These are phyloP conservation scores for Didymella arachidicola DNA, from an alignment of 2,329 filamentous ascomycete genomes.

Conservation along the genomic window DNA sequence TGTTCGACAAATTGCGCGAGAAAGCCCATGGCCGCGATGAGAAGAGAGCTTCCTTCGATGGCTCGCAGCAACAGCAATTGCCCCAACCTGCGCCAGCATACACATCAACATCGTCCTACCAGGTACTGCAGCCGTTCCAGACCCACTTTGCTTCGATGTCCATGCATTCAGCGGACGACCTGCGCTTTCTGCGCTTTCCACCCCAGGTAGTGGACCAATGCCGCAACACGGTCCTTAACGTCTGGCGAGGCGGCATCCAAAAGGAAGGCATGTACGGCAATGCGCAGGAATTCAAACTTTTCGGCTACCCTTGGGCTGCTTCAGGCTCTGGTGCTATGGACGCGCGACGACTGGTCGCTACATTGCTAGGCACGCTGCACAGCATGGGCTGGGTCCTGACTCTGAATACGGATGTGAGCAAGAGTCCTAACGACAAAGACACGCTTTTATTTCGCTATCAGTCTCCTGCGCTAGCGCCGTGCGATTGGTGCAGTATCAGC, in stretches of 20 bases:
- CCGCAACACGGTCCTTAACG: constrained; percentile 31
- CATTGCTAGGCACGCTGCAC: constrained; percentile 47
- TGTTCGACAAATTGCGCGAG: constrained; percentile 28
- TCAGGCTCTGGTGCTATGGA: constrained; percentile 38
- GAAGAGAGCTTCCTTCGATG: constrained; percentile 20
- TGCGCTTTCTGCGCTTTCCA: constrained; percentile 51
- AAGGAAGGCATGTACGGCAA: constrained; percentile 41
- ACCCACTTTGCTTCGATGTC: constrained; percentile 37
- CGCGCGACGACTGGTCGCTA: constrained; percentile 44
- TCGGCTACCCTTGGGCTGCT: constrained; percentile 48
- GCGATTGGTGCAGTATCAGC: constrained; percentile 51
- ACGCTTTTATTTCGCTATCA: constrained; percentile 52
- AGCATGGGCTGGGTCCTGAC: constrained; percentile 51
- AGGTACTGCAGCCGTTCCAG: constrained; percentile 25
- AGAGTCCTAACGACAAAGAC: constrained; percentile 46
- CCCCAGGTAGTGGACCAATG: constrained; percentile 36
- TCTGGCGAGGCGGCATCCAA: constrained; percentile 46
- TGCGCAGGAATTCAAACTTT: constrained; percentile 50
- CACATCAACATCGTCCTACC: constrained; percentile 19
- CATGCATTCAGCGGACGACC: constrained; percentile 31
- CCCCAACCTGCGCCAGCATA: constrained; percentile 21
- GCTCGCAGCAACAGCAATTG: constrained; percentile 3
- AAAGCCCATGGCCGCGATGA: constrained; percentile 23
- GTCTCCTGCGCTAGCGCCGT: constrained; percentile 42
- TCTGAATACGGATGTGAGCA: constrained; percentile 48